Evolutionary conservation across 495 filamentous ascomycete species (phyloP).

Genomic region (Penicillium pancosmium): DNA sequence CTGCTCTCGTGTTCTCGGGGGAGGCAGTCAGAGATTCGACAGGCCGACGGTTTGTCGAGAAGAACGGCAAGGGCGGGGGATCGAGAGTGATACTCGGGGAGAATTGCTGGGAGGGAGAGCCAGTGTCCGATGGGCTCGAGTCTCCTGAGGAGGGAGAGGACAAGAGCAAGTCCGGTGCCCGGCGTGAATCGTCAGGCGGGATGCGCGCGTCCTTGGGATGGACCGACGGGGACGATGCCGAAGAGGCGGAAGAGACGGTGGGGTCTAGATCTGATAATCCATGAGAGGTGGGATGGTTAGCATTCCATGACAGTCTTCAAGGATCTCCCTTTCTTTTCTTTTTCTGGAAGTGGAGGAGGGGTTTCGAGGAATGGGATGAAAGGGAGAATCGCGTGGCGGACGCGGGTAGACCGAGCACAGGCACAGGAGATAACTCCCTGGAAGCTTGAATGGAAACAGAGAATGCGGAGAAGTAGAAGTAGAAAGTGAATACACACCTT

Average conservation of each 20-base stretch:
- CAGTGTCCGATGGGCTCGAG: conserved; percentile 41
- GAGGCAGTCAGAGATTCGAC: conserved; percentile 46
- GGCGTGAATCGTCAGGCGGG: conserved; percentile 36
- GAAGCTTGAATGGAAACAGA: not conserved
- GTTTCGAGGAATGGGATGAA: conserved; percentile 13
- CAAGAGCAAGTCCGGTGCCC: conserved; percentile 35
- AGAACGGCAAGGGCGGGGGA: conserved; percentile 38
- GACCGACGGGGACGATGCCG: conserved; percentile 43
- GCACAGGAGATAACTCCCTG: too few species aligned
- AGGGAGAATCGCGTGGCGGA: conserved; percentile 26
- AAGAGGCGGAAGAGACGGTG: conserved; percentile 44
- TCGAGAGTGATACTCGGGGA: conserved; percentile 37
- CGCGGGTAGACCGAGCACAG: conserved; percentile 5
- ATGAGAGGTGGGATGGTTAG: conserved; percentile 20
- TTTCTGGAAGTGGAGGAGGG: conserved; percentile 14
- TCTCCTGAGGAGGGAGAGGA: conserved; percentile 41
- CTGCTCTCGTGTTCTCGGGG: conserved; percentile 45
- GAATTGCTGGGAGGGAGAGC: conserved; percentile 37
- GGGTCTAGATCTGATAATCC: conserved; percentile 43
- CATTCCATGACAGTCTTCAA: not conserved
- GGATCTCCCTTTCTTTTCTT: not conserved
- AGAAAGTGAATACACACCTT: conserved; percentile 39
- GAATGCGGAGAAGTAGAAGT: conserved; percentile 2
- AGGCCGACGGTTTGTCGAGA: conserved; percentile 34
- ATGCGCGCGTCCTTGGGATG: conserved; percentile 33